These are phyloP conservation scores for Botrytis fragariae DNA, from an alignment of 2,329 filamentous ascomycete species.

Conservation along the genomic window DNA sequence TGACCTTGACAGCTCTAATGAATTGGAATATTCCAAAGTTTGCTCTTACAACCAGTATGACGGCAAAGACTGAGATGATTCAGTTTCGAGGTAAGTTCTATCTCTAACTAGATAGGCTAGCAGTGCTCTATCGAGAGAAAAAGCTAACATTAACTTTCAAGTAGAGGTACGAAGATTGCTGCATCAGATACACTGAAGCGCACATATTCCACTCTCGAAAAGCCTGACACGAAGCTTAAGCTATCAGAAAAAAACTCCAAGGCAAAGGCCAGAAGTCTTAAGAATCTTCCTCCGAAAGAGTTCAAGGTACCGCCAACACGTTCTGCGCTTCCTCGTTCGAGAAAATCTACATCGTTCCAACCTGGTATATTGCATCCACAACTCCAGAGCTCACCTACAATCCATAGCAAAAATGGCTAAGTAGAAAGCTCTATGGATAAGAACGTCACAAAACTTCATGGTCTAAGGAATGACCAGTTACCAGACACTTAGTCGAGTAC, in stretches of 20 bases:
- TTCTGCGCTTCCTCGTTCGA: background rate
- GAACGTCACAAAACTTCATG: background rate
- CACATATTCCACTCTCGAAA: background rate
- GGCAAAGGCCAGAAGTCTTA: background rate
- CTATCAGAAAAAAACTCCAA: background rate
- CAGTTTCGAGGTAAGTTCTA: background rate
- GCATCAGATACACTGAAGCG: background rate
- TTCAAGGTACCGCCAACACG: background rate
- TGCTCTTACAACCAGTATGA: background rate
- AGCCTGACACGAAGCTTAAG: background rate
- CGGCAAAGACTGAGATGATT: background rate
- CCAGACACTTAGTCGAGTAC: background rate
- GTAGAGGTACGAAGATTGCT: background rate
- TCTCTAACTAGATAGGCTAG: background rate
- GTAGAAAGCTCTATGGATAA: background rate
- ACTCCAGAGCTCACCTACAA: background rate
- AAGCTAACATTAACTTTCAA: background rate
- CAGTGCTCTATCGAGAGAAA: background rate
- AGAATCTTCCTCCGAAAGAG: background rate
- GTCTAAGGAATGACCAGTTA: background rate
- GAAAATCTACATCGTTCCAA: background rate
- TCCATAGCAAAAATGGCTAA: background rate
- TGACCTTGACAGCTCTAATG: too few species aligned
- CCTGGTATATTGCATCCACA: background rate
- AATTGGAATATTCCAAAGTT: too few species aligned